A percentile compares a stretch with the other conserved stretches of the same genome.
Conservation (phyloP, 306 rosid genomes). For the Cicer pinnatifidum region DNA sequence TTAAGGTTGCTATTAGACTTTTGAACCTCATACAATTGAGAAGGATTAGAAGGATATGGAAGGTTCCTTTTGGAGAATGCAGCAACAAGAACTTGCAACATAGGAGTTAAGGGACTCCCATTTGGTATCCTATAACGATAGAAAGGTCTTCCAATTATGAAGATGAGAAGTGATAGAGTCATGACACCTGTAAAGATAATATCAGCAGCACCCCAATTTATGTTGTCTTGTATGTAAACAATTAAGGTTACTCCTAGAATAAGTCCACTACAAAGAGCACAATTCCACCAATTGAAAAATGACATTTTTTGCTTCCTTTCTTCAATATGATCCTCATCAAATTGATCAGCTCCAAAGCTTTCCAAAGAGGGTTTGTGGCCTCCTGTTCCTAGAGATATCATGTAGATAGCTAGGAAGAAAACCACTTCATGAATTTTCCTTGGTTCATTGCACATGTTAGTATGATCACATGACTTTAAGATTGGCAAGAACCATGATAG, state of each 20-base stretch:
- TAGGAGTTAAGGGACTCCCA: constrained; percentile 96
- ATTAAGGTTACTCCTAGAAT: constrained; percentile 79
- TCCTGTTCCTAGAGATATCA: constrained; percentile 82
- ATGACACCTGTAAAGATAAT: constrained; percentile 66
- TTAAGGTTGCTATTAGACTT: constrained; percentile 44
- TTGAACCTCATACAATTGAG: constrained; percentile 64
- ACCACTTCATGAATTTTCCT: constrained; percentile 71
- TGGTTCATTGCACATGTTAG: constrained; percentile 55
- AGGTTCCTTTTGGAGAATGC: constrained; percentile 72
- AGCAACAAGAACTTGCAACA: constrained; percentile 84
- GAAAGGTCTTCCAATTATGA: constrained; percentile 65
- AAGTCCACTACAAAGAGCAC: constrained; percentile 78
- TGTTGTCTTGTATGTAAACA: constrained; percentile 80
- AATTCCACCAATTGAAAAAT: constrained; percentile 95
- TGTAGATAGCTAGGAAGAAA: constrained; percentile 79
- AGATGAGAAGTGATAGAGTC: constrained; percentile 72
- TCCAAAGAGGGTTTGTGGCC: constrained; percentile 91
- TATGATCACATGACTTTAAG: constrained; percentile 61
- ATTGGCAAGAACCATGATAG: constrained; percentile 80
- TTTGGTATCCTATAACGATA: constrained; percentile 67
- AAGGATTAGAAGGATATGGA: constrained; percentile 61
- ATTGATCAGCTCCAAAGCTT: constrained; percentile 96
- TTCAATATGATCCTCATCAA: constrained; percentile 68
- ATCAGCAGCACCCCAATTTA: constrained; percentile 80
- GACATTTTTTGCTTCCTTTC: constrained; percentile 90